Evolutionary conservation across 2,329 filamentous ascomycete species (phyloP).

Genomic region (Diaporthe sp.): DNA sequence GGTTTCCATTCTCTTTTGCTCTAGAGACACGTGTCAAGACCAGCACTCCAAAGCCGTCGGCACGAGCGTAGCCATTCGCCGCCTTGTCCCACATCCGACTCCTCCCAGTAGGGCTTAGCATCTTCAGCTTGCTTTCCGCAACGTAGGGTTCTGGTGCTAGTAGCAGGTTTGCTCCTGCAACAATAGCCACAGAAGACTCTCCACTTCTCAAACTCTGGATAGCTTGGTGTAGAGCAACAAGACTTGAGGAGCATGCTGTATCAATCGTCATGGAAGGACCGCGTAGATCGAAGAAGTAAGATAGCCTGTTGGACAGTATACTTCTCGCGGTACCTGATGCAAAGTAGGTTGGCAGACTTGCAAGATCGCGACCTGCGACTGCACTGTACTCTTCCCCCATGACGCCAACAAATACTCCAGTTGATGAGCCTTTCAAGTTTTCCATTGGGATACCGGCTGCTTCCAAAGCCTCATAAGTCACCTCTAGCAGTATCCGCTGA

Average conservation of each 20-base stretch:
- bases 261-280: slow-evolving; percentile 57
- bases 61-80: slow-evolving; percentile 65
- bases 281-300: slow-evolving; percentile 54
- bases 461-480: slow-evolving; percentile 42
- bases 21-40: slow-evolving; percentile 46
- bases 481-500: slow-evolving; percentile 9
- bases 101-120: slow-evolving; percentile 52
- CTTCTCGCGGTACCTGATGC: slow-evolving; percentile 48
- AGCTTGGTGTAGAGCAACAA: slow-evolving; percentile 55
- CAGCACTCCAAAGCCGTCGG: slow-evolving; percentile 62
- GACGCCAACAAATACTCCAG: slow-evolving; percentile 46
- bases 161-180: slow-evolving; percentile 51
- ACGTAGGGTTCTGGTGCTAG: slow-evolving; percentile 52
- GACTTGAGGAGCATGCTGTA: slow-evolving; percentile 56
- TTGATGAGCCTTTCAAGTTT: slow-evolving; percentile 40
- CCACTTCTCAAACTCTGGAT: slow-evolving; percentile 51
- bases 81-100: slow-evolving; percentile 57
- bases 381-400: slow-evolving; percentile 44
- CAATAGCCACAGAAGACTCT: neutral
- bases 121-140: slow-evolving; percentile 50
- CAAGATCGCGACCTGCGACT: slow-evolving; percentile 36
- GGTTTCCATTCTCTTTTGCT: slow-evolving; percentile 52
- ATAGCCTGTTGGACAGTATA: slow-evolving; percentile 53
- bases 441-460: slow-evolving; percentile 40
- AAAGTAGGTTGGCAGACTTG: slow-evolving; percentile 44